Evolutionary conservation across 352 stramenopile species (phyloP).

Genomic region (Pythium dissotocum): DNA sequence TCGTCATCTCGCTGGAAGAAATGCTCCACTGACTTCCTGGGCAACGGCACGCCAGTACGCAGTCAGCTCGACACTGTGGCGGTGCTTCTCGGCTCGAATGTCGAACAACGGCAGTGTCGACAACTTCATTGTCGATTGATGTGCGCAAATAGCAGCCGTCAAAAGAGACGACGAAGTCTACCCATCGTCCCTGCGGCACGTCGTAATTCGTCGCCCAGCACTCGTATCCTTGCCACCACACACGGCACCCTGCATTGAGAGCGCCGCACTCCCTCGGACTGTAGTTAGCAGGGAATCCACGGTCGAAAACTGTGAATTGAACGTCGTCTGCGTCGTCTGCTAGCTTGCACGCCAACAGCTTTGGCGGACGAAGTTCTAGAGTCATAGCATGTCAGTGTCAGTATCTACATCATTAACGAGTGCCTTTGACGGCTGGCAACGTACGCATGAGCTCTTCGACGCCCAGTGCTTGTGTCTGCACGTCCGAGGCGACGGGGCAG

Average conservation of each 20-base stretch:
- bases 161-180: conserved; percentile 46
- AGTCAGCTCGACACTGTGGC: background rate
- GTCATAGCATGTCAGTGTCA: background rate
- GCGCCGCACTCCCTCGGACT: background rate
- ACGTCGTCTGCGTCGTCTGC: conserved; percentile 3
- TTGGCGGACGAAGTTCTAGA: conserved; percentile 32
- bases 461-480: conserved; percentile 5
- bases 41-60: conserved; percentile 16
- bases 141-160: conserved; percentile 51
- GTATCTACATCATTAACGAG: no score
- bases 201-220: conserved; percentile 55
- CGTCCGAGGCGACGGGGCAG: conserved; percentile 34
- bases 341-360: conserved; percentile 45
- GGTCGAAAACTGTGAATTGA: conserved; percentile 56
- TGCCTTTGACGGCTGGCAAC: background rate
- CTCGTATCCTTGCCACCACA: conserved; percentile 45
- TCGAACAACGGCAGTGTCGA: conserved; percentile 39
- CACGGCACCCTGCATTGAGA: conserved; percentile 38
- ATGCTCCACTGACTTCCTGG: conserved; percentile 2
- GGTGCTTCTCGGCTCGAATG: background rate
- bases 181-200: conserved; percentile 55
- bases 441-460: conserved; percentile 21
- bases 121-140: conserved; percentile 42
- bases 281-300: conserved; percentile 24
- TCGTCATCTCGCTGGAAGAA: conserved; percentile 24